These are phyloP conservation scores for Neocallimastix lanati DNA, from an alignment of 192 early-diverging fungal species.

Conservation along the genomic window DNA sequence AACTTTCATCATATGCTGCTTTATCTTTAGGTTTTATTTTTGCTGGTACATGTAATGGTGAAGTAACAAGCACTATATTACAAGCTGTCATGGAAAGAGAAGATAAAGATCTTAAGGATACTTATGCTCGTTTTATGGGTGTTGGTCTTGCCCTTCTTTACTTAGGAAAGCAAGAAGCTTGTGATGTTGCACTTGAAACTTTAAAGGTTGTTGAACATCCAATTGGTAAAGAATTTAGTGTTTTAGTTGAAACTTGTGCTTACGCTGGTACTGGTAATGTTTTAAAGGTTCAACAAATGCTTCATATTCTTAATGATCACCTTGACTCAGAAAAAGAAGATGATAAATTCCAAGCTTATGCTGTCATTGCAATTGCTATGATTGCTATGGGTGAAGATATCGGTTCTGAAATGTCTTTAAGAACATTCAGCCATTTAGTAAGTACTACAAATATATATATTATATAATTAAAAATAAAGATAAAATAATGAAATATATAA, in stretches of 20 bases:
- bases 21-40: slow-evolving; percentile 81
- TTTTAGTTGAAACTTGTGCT: slow-evolving; percentile 74
- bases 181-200: slow-evolving; percentile 80
- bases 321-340: slow-evolving; percentile 71
- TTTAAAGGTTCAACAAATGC: slow-evolving; percentile 87
- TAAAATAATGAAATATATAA: too few species aligned
- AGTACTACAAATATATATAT: too few species aligned
- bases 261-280: slow-evolving; percentile 95
- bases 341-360: slow-evolving; percentile 79
- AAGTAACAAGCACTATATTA: slow-evolving; percentile 75
- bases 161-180: slow-evolving; percentile 75
- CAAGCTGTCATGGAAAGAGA: slow-evolving; percentile 89
- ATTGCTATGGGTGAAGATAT: slow-evolving; percentile 96
- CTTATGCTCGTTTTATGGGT: slow-evolving; percentile 80
- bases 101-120: slow-evolving; percentile 68
- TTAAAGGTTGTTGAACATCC: slow-evolving; percentile 90
- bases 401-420: slow-evolving; percentile 87
- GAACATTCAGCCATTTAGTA: slow-evolving; percentile 84
- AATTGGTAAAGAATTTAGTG: slow-evolving; percentile 68
- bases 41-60: slow-evolving; percentile 74
- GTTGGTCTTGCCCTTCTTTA: slow-evolving; percentile 78
- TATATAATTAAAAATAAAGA: too few species aligned
- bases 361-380: slow-evolving; percentile 85
- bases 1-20: slow-evolving; percentile 74
- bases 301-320: slow-evolving; percentile 89